Conservation (phyloP, 2,329 filamentous ascomycete genomes). For the Polytolypa hystricis region DNA sequence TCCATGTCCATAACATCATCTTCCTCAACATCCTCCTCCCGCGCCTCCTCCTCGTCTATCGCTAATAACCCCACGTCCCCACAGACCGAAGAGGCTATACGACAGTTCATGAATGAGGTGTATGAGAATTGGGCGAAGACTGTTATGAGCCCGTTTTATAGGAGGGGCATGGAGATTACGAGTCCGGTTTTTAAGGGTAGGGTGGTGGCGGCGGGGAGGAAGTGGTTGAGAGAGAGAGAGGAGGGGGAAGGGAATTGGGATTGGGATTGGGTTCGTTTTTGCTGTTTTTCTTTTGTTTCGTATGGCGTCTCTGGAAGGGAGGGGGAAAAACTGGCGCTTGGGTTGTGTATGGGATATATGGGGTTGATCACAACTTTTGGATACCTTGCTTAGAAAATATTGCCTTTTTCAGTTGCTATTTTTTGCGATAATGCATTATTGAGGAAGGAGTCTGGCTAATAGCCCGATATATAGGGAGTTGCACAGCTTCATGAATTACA, state of each 20-base stretch:
- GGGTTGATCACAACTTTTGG: too few relatives aligned
- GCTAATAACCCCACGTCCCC: slow-evolving; percentile 76
- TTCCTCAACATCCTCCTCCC: slow-evolving; percentile 17
- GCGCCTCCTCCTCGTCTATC: slow-evolving; percentile 55
- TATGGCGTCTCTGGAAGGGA: too few relatives aligned
- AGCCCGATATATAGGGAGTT: too few relatives aligned
- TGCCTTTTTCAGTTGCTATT: too few relatives aligned
- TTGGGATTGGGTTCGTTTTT: slow-evolving; percentile 18
- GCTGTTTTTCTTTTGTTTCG: slow-evolving; percentile 3
- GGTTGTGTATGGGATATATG: too few relatives aligned
- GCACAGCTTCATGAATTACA: too few relatives aligned
- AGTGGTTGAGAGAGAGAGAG: too few relatives aligned
- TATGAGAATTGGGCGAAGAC: slow-evolving; percentile 97
- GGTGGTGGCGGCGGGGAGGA: slow-evolving; percentile 80
- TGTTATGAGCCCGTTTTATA: slow-evolving; percentile 94
- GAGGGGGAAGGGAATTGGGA: too few relatives aligned
- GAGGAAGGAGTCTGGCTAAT: too few relatives aligned
- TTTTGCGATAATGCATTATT: too few relatives aligned
- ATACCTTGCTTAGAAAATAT: too few relatives aligned
- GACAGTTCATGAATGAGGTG: slow-evolving; percentile 87
- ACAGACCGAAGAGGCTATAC: slow-evolving; percentile 88
- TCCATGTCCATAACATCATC: slow-evolving; percentile 12
- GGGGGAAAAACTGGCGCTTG: too few relatives aligned
- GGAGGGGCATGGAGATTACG: slow-evolving; percentile 68
- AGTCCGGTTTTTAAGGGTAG: slow-evolving; percentile 76